Evolutionary conservation across 2,329 filamentous ascomycete genomes (phyloP).

Genomic region (Fusarium sp.): DNA sequence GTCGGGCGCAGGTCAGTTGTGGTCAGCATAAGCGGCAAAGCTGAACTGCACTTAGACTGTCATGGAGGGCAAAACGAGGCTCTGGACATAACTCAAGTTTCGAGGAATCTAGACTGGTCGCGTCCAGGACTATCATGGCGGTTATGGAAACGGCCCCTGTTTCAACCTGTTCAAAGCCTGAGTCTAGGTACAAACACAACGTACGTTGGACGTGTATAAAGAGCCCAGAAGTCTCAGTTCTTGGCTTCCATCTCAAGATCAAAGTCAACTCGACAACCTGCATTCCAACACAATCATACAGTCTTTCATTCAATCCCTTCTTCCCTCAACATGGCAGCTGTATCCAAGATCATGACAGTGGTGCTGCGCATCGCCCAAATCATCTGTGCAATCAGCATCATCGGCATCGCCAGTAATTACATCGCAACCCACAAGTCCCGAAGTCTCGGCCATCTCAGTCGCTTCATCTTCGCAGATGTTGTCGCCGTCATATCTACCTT

Average conservation of each 20-base stretch:
- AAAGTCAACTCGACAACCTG: neutral
- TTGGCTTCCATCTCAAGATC: neutral
- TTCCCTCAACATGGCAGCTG: neutral
- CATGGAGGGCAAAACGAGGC: neutral
- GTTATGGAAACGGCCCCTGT: neutral
- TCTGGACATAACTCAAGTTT: neutral
- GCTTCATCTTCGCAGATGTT: neutral
- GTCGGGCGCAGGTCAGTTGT: neutral
- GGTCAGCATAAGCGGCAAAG: neutral
- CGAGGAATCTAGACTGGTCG: neutral
- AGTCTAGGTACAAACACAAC: neutral
- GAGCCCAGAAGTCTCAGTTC: neutral
- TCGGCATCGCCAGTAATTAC: neutral
- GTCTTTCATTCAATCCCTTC: accelerated
- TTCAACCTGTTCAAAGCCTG: neutral
- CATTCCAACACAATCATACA: neutral
- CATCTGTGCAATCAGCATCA: neutral
- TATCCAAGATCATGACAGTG: neutral
- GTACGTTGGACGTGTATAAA: neutral
- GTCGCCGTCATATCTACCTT: neutral
- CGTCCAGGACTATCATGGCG: neutral
- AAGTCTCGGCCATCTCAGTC: neutral
- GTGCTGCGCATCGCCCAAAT: neutral
- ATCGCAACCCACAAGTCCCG: neutral
- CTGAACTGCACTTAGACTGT: neutral